These are phyloP conservation scores for Trichoderma gracile DNA, from an alignment of 2,329 filamentous ascomycete genomes.

Conservation along the genomic window DNA sequence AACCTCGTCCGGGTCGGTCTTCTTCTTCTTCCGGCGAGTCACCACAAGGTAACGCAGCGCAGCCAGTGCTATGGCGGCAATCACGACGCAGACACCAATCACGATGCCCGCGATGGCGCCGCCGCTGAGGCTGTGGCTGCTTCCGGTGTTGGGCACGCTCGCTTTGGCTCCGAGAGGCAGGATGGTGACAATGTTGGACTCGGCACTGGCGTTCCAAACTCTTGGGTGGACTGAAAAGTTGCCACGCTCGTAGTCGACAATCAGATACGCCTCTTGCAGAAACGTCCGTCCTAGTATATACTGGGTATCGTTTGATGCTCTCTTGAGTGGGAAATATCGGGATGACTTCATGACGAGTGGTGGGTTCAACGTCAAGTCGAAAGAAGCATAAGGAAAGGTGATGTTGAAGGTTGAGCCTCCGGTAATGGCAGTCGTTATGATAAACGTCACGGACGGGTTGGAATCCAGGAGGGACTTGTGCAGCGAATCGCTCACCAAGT, in stretches of 20 bases:
- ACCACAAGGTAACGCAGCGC: conserved; percentile 17
- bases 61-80: conserved; percentile 3
- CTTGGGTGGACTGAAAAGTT: conserved; percentile 26
- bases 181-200: conserved; percentile 23
- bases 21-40: conserved; percentile 16
- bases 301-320: conserved; percentile 27
- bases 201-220: conserved; percentile 25
- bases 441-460: conserved; percentile 24
- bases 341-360: conserved; percentile 22
- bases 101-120: conserved; percentile 23
- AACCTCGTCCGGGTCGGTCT: neutral
- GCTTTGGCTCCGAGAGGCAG: conserved; percentile 14
- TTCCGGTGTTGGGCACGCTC: neutral
- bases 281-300: conserved; percentile 28
- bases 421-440: conserved; percentile 15
- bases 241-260: conserved; percentile 28
- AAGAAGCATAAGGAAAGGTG: conserved; percentile 28
- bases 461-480: conserved; percentile 5
- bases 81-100: conserved; percentile 18
- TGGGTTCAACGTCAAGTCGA: conserved; percentile 25
- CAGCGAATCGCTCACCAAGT: conserved; percentile 23
- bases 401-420: conserved; percentile 25
- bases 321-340: conserved; percentile 28
- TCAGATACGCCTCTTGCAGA: conserved; percentile 28
- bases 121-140: neutral